Conservation (phyloP, 1,284 basidiomycete species). For the Cryptococcus sp. region DNA sequence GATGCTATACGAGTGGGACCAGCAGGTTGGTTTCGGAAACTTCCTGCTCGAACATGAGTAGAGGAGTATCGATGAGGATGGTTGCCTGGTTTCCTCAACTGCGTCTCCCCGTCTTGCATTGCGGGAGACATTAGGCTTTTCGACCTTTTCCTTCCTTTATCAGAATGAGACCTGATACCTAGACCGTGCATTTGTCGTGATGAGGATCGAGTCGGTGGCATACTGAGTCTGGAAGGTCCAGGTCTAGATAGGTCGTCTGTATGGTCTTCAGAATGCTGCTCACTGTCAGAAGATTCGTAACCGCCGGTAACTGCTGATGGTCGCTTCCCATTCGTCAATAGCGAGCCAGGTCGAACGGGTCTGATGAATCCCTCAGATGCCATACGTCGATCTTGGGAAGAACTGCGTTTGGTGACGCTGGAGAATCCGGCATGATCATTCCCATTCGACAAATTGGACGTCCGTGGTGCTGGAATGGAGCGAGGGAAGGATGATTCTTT, state of each 20-base stretch:
- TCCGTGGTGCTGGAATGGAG: background rate
- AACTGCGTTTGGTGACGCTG: background rate
- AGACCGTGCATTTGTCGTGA: background rate
- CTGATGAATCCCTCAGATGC: conserved; percentile 14
- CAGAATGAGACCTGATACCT: background rate
- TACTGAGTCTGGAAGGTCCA: background rate
- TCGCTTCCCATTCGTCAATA: conserved; percentile 17
- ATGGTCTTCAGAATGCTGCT: background rate
- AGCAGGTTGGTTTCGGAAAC: background rate
- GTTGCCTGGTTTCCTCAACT: too few species aligned
- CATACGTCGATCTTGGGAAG: conserved; percentile 21
- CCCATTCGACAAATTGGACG: background rate
- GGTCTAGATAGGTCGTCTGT: background rate
- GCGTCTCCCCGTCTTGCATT: background rate
- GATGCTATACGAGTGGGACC: background rate
- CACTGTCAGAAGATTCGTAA: conserved; percentile 20
- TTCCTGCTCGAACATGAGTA: background rate
- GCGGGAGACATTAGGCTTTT: conserved; percentile 8
- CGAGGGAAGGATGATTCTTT: background rate
- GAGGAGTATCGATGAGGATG: background rate
- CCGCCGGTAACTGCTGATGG: conserved; percentile 35
- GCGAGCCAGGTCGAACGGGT: conserved; percentile 5
- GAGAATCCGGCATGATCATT: background rate
- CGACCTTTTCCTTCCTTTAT: conserved; percentile 1
- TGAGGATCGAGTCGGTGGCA: too few species aligned